These are phyloP conservation scores for Puya raimondii DNA, from an alignment of 176 grass and related monocot genomes.

Conservation along the genomic window DNA sequence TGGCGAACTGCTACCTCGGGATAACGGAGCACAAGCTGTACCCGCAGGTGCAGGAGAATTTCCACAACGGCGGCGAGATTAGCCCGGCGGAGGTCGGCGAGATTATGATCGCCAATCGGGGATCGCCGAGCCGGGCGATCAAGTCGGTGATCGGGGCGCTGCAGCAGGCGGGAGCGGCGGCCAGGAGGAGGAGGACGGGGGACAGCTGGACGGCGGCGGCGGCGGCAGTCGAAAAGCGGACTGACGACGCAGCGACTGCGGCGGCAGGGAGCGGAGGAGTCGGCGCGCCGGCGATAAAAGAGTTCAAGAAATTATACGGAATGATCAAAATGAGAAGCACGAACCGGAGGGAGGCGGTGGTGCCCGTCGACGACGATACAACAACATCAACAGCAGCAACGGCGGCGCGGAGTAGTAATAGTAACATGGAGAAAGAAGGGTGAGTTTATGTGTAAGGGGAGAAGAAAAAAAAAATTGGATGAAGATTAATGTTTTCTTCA, in stretches of 20 bases:
- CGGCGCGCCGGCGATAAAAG: constrained; percentile 39
- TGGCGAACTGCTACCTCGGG: constrained; percentile 79
- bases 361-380: constrained; percentile 30
- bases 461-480: no score
- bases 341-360: constrained; percentile 47
- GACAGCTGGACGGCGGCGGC: neutral
- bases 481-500: neutral
- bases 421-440: constrained; percentile 35
- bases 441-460: constrained; percentile 14
- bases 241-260: no score
- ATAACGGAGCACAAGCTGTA: constrained; percentile 96
- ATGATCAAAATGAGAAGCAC: constrained; percentile 70
- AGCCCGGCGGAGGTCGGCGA: constrained; percentile 95
- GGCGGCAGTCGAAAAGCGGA: neutral
- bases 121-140: constrained; percentile 68
- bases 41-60: constrained; percentile 85
- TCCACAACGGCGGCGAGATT: constrained; percentile 61
- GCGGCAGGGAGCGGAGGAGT: constrained; percentile 23
- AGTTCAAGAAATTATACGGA: constrained; percentile 86
- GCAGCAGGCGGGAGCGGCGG: constrained; percentile 25
- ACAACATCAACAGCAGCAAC: neutral
- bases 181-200: neutral
- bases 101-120: constrained; percentile 90
- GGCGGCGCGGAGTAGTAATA: constrained; percentile 18
- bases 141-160: constrained; percentile 74